A percentile compares a stretch with the other conserved stretches of the same genome.
phyloP scores from a whole-genome alignment of 352 stramenopile species.

The Pythium phragmiticola region DNA sequence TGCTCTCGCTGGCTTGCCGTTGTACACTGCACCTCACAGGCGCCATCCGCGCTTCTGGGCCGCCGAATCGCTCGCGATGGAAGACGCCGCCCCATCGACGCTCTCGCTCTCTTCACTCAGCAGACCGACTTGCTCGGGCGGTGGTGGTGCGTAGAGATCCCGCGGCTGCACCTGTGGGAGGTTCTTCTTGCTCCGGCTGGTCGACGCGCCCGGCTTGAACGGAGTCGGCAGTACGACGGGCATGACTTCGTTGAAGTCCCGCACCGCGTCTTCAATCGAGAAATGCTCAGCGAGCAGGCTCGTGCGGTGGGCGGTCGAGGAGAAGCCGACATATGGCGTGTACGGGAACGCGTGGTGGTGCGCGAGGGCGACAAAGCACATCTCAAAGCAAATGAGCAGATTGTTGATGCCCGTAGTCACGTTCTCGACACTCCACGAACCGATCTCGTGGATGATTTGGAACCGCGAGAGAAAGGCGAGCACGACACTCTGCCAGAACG shows the following conservation, averaged over 20 bases:
- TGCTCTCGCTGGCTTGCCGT: background rate
- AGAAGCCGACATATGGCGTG: conserved; percentile 69
- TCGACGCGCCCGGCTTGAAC: conserved; percentile 74
- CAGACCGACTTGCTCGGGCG: conserved; percentile 44
- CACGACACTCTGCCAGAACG: conserved; percentile 97
- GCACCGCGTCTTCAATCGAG: conserved; percentile 91
- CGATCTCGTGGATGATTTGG: conserved; percentile 89
- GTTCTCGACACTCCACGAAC: conserved; percentile 93
- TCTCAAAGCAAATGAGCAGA: conserved; percentile 99
- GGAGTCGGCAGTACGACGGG: conserved; percentile 76
- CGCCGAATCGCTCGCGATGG: conserved; percentile 15
- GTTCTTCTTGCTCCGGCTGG: conserved; percentile 60
- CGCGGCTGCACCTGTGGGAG: conserved; percentile 15
- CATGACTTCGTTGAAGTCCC: conserved; percentile 93
- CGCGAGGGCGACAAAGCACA: conserved; percentile 96
- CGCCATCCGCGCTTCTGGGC: conserved; percentile 57
- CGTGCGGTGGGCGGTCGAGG: conserved; percentile 46
- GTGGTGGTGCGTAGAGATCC: conserved; percentile 38
- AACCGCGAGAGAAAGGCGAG: conserved; percentile 89
- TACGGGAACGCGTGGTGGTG: conserved; percentile 97
- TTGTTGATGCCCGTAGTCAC: conserved; percentile 97
- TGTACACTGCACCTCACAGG: conserved; percentile 30
- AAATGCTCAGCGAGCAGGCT: conserved; percentile 92
- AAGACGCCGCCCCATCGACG: background rate
- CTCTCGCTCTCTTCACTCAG: conserved; percentile 39